Evolutionary conservation across 176 grass and related monocot genomes (phyloP).

Genomic region (Hordeum marinum): DNA sequence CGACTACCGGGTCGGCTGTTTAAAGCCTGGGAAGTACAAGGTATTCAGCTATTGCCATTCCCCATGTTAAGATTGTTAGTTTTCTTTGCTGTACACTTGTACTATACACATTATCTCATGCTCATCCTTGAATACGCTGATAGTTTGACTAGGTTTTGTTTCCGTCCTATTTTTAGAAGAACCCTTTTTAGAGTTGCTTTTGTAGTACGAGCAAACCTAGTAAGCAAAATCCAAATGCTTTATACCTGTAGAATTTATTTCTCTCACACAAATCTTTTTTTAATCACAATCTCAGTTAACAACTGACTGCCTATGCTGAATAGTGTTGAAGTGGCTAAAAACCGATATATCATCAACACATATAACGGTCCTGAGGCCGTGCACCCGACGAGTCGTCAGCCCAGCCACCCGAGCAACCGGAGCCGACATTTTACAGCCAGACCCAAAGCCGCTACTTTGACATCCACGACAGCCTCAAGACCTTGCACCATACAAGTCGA

Average conservation of each 20-base stretch:
- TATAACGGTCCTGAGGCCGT: no score
- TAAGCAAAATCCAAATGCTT: constrained; percentile 1
- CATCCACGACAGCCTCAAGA: no score
- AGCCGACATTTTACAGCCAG: no score
- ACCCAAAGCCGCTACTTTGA: no score
- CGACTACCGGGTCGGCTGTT: constrained; percentile 76
- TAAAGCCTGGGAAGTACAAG: constrained; percentile 94
- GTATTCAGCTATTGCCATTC: constrained; percentile 51
- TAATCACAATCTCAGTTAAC: neutral
- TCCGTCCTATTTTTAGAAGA: neutral
- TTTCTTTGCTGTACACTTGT: neutral
- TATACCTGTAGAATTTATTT: neutral
- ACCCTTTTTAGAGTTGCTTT: neutral
- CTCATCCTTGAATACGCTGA: neutral
- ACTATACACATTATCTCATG: neutral
- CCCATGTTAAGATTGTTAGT: neutral
- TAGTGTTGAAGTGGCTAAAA: no score
- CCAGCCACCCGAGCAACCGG: no score
- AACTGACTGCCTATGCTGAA: no score
- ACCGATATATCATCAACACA: no score
- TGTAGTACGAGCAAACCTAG: neutral
- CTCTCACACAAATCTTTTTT: neutral
- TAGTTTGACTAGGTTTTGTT: neutral
- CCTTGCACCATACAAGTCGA: no score
- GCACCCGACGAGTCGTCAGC: no score